Base-by-base conservation (phyloP, 2,329 filamentous ascomycete species). In the Ophiostoma fasciatum region DNA sequence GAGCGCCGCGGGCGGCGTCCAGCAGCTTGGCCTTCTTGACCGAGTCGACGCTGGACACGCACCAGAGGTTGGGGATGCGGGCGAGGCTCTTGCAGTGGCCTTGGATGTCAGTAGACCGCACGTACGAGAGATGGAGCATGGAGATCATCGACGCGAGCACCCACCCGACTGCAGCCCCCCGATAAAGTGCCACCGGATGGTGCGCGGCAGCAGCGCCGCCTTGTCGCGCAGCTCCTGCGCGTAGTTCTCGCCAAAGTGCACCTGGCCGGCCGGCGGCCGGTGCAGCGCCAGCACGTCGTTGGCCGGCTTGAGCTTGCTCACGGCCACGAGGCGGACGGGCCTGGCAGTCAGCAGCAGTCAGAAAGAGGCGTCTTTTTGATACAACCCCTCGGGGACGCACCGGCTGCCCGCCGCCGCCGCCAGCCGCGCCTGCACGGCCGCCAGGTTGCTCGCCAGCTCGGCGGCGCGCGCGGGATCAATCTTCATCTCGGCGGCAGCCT, bases 161-260 rank as follows among this genome's bases (percentile, higher is more conserved):
- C 43, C 55, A 72, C 70, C 64, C 12, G 82, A 87, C 59, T 98
- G 90, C 27, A 98, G 61, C 0, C 82, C 84, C 27, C 90, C 90
- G 54, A 96, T 98, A 57, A 96, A 94, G 58, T 98, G 90, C 90
- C 90, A 98, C 49, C 70, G 69, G 46, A 98, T 81, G 23, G 67
- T 69, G 30, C 61, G 60, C 0, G 90, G 88, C 10, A 98, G 70
- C 15, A 94, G 54, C 25, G 71, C 68, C 2, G 84, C 79, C 58
- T 98, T 98, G 54, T 93, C 80, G 40, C 70, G 67, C 36, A 98
- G 71, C 58, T 98, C 90, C 58, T 88, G 82, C 4, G 80, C 69
- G 61, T 98, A 98, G 64, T 98, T 98, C 61, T 98, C 90, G 49
- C 90, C 90, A 56, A 96, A 96, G 60, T 98, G 83, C 14, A 65